phyloP scores from a whole-genome alignment of 2,329 filamentous ascomycete species.

The Colletotrichum sublineola region DNA sequence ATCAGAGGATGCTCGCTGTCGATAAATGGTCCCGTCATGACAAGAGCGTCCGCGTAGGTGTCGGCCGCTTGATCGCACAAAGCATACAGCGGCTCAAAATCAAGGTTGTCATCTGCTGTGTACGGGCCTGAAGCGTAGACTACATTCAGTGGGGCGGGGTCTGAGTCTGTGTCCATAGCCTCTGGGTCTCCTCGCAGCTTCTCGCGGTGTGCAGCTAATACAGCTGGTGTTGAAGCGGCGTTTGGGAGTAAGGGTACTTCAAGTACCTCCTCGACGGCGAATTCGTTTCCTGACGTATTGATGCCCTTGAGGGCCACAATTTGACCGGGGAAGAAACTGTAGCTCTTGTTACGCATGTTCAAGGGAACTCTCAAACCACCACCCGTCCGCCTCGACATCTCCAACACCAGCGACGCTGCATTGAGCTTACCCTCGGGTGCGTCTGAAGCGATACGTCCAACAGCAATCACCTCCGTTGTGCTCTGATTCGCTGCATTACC shows the following conservation, averaged over 20 bases:
- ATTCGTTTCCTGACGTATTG: constrained; percentile 88
- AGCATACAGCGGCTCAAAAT: constrained; percentile 87
- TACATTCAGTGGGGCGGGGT: constrained; percentile 78
- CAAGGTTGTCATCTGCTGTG: constrained; percentile 91
- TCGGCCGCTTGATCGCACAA: constrained; percentile 84
- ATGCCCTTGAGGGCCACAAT: constrained; percentile 89
- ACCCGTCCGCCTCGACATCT: constrained; percentile 87
- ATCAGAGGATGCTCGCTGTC: constrained; percentile 92
- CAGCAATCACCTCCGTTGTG: constrained; percentile 87
- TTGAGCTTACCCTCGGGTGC: constrained; percentile 89
- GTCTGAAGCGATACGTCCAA: constrained; percentile 93
- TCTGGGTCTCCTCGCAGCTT: constrained; percentile 75
- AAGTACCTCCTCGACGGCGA: constrained; percentile 83
- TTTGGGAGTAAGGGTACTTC: constrained; percentile 79
- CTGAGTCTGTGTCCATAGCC: constrained; percentile 67
- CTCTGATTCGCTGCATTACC: constrained; percentile 89
- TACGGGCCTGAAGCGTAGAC: constrained; percentile 89
- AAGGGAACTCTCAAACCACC: constrained; percentile 86
- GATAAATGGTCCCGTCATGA: constrained; percentile 89
- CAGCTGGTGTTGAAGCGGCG: constrained; percentile 76
- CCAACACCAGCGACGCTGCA: constrained; percentile 84
- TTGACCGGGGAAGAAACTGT: constrained; percentile 94
- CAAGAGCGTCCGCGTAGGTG: constrained; percentile 80
- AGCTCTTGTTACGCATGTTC: constrained; percentile 76
- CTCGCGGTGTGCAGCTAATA: constrained; percentile 77